These are phyloP conservation scores for Zymoseptoria crescenta DNA, from an alignment of 2,329 filamentous ascomycete genomes.

Conservation along the genomic window DNA sequence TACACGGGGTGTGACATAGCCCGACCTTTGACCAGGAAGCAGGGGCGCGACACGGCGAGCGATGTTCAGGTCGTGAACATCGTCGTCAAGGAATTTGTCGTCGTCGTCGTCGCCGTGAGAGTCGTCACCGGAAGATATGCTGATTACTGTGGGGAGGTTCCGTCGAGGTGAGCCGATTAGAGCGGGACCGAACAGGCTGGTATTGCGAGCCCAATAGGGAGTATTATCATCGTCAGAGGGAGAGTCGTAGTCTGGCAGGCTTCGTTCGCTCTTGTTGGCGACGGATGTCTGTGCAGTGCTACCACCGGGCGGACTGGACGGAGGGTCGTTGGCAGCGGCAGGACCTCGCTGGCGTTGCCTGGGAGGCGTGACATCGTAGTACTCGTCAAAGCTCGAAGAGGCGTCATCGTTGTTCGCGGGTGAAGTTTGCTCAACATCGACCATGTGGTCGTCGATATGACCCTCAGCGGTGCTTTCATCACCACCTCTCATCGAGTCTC, in stretches of 20 bases:
- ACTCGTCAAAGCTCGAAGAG: not conserved
- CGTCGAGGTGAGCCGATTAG: not conserved
- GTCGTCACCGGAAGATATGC: no score
- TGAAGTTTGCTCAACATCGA: not conserved
- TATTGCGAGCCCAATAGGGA: not conserved
- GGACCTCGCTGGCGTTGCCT: not conserved
- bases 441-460: not conserved
- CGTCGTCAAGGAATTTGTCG: not conserved
- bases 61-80: not conserved
- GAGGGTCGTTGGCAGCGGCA: not conserved
- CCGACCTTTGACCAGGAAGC: not conserved
- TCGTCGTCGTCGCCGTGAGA: not conserved
- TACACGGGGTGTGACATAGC: not conserved
- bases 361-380: not conserved
- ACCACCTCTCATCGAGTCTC: no score
- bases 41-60: not conserved
- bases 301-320: not conserved
- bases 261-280: not conserved
- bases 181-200: not conserved
- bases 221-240: not conserved
- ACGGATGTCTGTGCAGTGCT: not conserved
- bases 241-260: not conserved
- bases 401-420: not conserved
- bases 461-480: no score
- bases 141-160: not conserved